Conservation (phyloP, 352 stramenopile genomes). For the Phytophthora capsici region DNA sequence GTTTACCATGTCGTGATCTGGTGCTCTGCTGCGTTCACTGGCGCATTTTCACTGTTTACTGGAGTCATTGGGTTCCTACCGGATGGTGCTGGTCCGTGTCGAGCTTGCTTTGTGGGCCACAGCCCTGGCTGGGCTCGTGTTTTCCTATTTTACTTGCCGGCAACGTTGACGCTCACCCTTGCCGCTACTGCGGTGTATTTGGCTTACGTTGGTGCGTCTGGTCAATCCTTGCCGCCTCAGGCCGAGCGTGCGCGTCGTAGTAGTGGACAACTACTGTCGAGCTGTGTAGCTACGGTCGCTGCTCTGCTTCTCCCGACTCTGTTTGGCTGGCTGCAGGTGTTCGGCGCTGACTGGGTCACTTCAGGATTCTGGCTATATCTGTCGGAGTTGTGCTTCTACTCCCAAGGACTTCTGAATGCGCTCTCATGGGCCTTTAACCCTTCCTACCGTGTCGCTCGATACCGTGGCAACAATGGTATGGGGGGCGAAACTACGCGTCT, state of each 20-base stretch:
- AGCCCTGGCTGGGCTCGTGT: slow-evolving; percentile 65
- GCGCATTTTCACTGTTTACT: slow-evolving; percentile 57
- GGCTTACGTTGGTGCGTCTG: slow-evolving; percentile 13
- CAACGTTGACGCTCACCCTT: slow-evolving; percentile 45
- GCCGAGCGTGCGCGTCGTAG: slow-evolving; percentile 51
- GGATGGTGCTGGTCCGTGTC: slow-evolving; percentile 62
- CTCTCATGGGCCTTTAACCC: slow-evolving; percentile 70
- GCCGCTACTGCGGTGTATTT: slow-evolving; percentile 44
- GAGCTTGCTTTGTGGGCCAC: slow-evolving; percentile 55
- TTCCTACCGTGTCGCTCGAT: slow-evolving; percentile 51
- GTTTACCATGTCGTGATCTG: slow-evolving; percentile 69
- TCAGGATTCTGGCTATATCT: slow-evolving; percentile 56
- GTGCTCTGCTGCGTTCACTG: slow-evolving; percentile 44
- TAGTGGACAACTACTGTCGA: slow-evolving; percentile 56
- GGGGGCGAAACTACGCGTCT: slow-evolving; percentile 33
- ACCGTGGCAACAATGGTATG: slow-evolving; percentile 34
- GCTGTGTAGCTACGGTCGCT: slow-evolving; percentile 48
- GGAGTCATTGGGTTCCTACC: slow-evolving; percentile 76
- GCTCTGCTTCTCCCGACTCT: slow-evolving; percentile 52
- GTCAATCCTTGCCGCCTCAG: slow-evolving; percentile 29
- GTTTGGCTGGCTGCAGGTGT: slow-evolving; percentile 49
- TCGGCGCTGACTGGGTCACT: slow-evolving; percentile 39
- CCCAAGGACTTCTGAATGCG: slow-evolving; percentile 61
- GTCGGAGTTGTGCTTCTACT: slow-evolving; percentile 72
- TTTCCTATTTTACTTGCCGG: slow-evolving; percentile 66